Conservation (phyloP, 306 rosid species). For the Vachellia collinsii region DNA sequence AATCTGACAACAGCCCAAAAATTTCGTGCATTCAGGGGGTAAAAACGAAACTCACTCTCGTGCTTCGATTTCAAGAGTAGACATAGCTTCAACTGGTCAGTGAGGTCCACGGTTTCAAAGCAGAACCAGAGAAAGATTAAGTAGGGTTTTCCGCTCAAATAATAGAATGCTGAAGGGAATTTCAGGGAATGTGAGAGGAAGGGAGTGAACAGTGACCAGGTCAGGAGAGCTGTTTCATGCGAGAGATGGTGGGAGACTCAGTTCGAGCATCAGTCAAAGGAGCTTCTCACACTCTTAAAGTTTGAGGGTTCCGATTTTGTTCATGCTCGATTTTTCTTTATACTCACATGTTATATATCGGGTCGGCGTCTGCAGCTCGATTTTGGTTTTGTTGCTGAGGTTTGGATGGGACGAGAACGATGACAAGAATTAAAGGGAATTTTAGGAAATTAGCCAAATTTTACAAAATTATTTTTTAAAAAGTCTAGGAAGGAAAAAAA, state of each 20-base stretch:
- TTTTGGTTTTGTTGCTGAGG: no score
- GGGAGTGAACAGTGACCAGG: background rate
- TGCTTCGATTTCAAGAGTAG: constrained; percentile 98
- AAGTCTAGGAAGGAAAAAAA: no score
- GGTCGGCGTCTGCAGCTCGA: no score
- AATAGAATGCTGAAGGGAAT: background rate
- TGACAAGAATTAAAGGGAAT: no score
- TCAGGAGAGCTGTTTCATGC: background rate
- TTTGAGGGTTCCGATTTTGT: background rate
- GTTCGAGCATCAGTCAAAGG: background rate
- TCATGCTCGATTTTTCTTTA: no score
- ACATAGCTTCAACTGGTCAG: constrained; percentile 49
- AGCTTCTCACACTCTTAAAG: background rate
- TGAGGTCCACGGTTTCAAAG: background rate
- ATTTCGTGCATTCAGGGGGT: background rate
- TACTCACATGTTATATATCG: no score
- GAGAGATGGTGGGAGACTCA: background rate
- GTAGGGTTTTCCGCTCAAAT: background rate
- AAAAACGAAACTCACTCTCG: constrained; percentile 67
- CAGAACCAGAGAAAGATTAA: background rate
- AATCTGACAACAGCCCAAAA: background rate
- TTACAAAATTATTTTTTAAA: no score
- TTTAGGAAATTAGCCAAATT: no score
- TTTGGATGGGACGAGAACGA: no score
- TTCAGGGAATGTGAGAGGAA: background rate